These are phyloP conservation scores for Paraleonurus japonicus DNA, from an alignment of 257 asterid genomes.

Conservation along the genomic window DNA sequence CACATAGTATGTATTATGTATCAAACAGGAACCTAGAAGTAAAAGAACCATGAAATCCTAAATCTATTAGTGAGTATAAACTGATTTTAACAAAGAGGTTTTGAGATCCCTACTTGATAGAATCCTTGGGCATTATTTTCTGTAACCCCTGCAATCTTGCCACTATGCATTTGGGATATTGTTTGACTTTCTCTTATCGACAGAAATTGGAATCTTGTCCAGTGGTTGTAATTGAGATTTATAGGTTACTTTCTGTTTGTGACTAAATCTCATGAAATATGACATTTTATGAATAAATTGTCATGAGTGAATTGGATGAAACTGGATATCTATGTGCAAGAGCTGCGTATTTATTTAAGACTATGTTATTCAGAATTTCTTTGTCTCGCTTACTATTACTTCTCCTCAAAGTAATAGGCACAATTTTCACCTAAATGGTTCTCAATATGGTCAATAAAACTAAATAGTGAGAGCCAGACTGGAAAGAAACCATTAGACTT, in stretches of 20 bases:
- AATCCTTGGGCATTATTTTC: neutral
- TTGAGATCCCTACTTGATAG: neutral
- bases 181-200: neutral
- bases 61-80: neutral
- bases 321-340: neutral
- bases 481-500: neutral
- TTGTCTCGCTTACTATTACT: neutral
- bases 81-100: neutral
- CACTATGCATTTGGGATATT: neutral
- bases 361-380: too few species aligned
- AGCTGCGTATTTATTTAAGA: neutral
- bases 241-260: neutral
- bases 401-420: conserved; percentile 3
- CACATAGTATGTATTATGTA: neutral
- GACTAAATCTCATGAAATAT: neutral
- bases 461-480: neutral
- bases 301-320: conserved; percentile 4
- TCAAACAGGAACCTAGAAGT: conserved; percentile 12
- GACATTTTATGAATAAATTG: neutral
- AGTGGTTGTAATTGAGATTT: neutral
- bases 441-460: neutral
- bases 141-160: neutral
- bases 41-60: conserved; percentile 4
- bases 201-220: neutral
- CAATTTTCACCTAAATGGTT: neutral